phyloP scores from a whole-genome alignment of 1,284 basidiomycete genomes.

The Volvariella volvacea region DNA sequence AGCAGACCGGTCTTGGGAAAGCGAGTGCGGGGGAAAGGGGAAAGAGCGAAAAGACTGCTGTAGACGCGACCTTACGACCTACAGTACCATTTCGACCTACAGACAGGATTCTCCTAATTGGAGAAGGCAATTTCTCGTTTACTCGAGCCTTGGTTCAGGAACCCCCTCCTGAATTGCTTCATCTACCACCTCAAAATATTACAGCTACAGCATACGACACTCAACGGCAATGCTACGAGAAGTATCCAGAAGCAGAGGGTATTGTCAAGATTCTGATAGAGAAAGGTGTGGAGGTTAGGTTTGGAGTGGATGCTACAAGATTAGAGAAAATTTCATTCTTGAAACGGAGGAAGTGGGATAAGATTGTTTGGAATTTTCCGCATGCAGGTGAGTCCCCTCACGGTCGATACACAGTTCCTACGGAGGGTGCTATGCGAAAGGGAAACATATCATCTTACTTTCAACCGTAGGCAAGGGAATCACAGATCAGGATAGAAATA shows the following conservation, averaged over 20 bases:
- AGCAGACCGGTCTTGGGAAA: no score
- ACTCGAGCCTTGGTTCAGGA: conserved; percentile 67
- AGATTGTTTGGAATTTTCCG: conserved; percentile 94
- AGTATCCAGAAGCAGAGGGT: conserved; percentile 76
- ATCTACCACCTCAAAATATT: conserved; percentile 62
- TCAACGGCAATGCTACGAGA: conserved; percentile 69
- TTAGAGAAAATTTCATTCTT: conserved; percentile 55
- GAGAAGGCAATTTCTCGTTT: conserved; percentile 98
- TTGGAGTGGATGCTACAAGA: conserved; percentile 80
- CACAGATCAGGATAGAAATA: conserved; percentile 91
- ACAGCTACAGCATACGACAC: conserved; percentile 87
- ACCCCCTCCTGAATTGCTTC: conserved; percentile 41
- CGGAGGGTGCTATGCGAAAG: no score
- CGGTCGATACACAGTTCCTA: neutral
- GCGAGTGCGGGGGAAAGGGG: conserved; percentile 20
- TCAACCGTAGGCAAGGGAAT: conserved; percentile 75
- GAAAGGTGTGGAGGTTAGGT: conserved; percentile 69
- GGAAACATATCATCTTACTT: conserved; percentile 2
- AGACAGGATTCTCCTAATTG: conserved; percentile 82
- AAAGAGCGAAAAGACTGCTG: conserved; percentile 16
- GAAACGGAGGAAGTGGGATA: conserved; percentile 63
- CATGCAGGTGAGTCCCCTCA: conserved; percentile 73
- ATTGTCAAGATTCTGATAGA: conserved; percentile 55
- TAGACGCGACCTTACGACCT: conserved; percentile 16
- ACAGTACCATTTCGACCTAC: conserved; percentile 70